These are phyloP conservation scores for Nicotiana paniculata DNA, from an alignment of 257 asterid genomes.

Conservation along the genomic window DNA sequence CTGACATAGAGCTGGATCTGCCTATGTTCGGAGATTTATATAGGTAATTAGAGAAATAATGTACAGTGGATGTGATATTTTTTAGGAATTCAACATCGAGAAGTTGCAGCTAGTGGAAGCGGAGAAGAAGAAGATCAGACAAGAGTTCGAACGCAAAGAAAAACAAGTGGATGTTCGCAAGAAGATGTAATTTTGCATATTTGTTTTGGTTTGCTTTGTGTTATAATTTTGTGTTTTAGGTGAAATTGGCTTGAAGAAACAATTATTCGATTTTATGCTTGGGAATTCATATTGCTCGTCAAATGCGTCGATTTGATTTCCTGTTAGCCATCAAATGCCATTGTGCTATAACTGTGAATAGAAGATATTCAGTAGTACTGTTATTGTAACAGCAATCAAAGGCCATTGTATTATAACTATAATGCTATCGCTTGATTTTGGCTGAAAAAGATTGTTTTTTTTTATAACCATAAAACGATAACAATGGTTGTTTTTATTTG, in stretches of 20 bases:
- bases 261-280: neutral
- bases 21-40: neutral
- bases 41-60: neutral
- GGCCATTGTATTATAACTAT: neutral
- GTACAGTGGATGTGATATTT: neutral
- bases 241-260: neutral
- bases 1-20: neutral
- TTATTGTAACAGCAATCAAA: neutral
- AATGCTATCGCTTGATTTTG: neutral
- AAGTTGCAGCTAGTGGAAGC: conserved; percentile 96
- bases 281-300: neutral
- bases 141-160: conserved; percentile 90
- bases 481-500: neutral
- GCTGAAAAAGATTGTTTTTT: neutral
- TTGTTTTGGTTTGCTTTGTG: neutral
- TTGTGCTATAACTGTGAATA: neutral
- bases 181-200: conserved; percentile 51
- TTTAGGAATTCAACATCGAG: conserved; percentile 97
- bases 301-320: neutral
- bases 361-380: neutral
- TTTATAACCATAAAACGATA: too few relatives aligned
- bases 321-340: neutral
- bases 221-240: neutral
- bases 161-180: conserved; percentile 87
- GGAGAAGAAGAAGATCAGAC: conserved; percentile 96